Evolutionary conservation across 2,329 filamentous ascomycete genomes (phyloP).

Genomic region (Volutella citrinella): DNA sequence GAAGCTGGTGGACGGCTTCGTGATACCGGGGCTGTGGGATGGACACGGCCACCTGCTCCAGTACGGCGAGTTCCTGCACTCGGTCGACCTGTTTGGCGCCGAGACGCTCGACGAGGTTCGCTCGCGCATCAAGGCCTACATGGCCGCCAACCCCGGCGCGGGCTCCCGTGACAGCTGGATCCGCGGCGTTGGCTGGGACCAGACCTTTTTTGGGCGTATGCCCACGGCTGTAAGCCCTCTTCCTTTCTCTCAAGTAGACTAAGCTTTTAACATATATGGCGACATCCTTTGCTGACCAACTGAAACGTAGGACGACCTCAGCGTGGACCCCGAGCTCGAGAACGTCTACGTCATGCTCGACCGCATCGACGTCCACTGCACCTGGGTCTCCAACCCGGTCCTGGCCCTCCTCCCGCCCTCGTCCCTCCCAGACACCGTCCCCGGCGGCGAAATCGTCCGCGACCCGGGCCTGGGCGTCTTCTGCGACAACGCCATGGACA

Average conservation of each 20-base stretch:
- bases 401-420: constrained; percentile 54
- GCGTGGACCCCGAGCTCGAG: constrained; percentile 47
- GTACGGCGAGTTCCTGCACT: constrained; percentile 66
- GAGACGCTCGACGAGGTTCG: constrained; percentile 54
- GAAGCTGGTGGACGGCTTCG: constrained; percentile 41
- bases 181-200: constrained; percentile 69
- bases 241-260: no score
- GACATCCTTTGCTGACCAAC: no score
- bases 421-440: constrained; percentile 49
- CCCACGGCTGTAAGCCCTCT: constrained; percentile 55
- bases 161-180: constrained; percentile 59
- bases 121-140: constrained; percentile 48
- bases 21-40: constrained; percentile 67
- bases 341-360: constrained; percentile 66
- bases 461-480: constrained; percentile 65
- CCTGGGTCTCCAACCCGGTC: constrained; percentile 65
- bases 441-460: constrained; percentile 62
- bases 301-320: constrained; percentile 58
- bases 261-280: no score
- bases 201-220: constrained; percentile 62
- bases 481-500: constrained; percentile 70
- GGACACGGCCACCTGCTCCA: constrained; percentile 66
- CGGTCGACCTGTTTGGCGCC: constrained; percentile 61
- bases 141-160: constrained; percentile 44
- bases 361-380: constrained; percentile 67